These are phyloP conservation scores for Fibroporia radiculosa DNA, from an alignment of 768 basidiomycete genomes.

Conservation along the genomic window DNA sequence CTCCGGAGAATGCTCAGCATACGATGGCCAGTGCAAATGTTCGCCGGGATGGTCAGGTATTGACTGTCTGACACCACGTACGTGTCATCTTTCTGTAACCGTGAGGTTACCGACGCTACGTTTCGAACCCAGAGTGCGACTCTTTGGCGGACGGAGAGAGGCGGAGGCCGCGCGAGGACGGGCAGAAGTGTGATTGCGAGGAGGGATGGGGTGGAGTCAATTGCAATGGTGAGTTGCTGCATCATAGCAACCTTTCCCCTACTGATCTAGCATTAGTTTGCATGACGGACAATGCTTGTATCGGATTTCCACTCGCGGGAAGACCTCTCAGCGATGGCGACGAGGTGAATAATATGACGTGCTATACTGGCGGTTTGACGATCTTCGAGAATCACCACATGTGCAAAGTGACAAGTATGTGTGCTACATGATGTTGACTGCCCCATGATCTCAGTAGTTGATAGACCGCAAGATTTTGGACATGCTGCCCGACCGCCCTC, in stretches of 20 bases:
- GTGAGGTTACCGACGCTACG: conserved; percentile 6
- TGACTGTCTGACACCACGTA: conserved; percentile 89
- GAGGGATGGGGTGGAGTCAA: conserved; percentile 96
- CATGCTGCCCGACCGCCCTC: conserved; percentile 82
- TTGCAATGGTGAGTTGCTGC: conserved; percentile 75
- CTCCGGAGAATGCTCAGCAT: conserved; percentile 83
- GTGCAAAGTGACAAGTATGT: conserved; percentile 95
- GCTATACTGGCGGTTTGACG: conserved; percentile 88
- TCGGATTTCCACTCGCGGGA: conserved; percentile 62
- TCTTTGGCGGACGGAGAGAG: conserved; percentile 88
- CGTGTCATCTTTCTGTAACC: conserved; percentile 27
- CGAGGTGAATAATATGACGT: conserved; percentile 66
- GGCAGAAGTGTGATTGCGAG: conserved; percentile 77
- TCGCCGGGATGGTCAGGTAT: conserved; percentile 97
- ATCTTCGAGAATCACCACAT: conserved; percentile 96
- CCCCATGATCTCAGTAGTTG: background rate
- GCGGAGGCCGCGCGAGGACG: conserved; percentile 70
- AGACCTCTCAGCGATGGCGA: conserved; percentile 30
- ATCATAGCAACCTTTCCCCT: background rate
- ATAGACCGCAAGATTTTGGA: conserved; percentile 93
- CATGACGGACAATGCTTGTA: conserved; percentile 71
- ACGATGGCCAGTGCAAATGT: conserved; percentile 94
- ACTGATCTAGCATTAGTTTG: conserved; percentile 52
- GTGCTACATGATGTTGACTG: background rate
- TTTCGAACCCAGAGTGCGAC: conserved; percentile 70